These are phyloP conservation scores for Poterioochromonas sp. DNA, from an alignment of 352 stramenopile genomes.

Conservation along the genomic window DNA sequence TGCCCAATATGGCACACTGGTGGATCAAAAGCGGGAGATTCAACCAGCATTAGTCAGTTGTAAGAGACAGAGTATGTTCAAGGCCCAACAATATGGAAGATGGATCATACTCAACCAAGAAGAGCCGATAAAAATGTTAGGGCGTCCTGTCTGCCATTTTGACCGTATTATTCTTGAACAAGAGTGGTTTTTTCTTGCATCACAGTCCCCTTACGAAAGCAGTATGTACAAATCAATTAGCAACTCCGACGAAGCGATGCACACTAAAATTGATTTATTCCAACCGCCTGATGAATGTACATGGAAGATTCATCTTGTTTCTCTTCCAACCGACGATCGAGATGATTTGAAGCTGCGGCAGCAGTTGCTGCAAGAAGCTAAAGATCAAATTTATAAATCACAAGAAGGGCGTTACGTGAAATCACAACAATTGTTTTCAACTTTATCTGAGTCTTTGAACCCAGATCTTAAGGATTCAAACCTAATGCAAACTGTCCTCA, in stretches of 20 bases:
- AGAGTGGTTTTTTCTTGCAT: slow-evolving; percentile 26
- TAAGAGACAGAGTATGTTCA: background rate
- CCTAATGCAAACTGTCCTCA: background rate
- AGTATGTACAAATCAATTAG: background rate
- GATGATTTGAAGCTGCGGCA: background rate
- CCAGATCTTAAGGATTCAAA: background rate
- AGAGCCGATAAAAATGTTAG: background rate
- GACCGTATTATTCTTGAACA: slow-evolving; percentile 19
- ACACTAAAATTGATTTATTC: background rate
- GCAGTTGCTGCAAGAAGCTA: background rate
- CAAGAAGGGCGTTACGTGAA: background rate
- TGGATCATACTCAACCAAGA: slow-evolving; percentile 25
- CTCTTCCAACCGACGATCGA: background rate
- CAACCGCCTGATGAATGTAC: slow-evolving; percentile 6
- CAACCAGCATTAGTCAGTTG: slow-evolving; percentile 24
- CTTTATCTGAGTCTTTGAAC: background rate
- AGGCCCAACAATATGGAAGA: slow-evolving; percentile 19
- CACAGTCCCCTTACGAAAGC: background rate
- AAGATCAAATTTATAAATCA: slow-evolving; percentile 22
- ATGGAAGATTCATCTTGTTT: background rate
- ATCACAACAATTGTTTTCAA: background rate
- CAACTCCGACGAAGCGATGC: background rate
- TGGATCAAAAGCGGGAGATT: slow-evolving; percentile 12
- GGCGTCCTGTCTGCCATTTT: background rate
- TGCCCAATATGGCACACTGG: background rate